Evolutionary conservation across 1,139 yeast species (phyloP).

Genomic region (Yamadazyma songkhlaensis): DNA sequence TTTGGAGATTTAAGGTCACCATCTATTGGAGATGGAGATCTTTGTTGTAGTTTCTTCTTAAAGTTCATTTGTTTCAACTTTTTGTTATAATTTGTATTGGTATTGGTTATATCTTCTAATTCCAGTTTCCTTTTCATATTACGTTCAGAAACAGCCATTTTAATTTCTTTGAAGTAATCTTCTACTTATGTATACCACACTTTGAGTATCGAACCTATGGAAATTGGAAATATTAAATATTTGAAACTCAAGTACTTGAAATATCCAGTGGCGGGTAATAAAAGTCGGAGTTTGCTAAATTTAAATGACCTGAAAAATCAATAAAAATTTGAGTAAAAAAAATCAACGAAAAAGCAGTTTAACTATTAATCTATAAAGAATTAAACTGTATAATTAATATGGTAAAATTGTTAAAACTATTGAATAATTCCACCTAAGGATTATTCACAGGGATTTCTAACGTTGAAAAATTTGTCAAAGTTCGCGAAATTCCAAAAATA

Average conservation of each 20-base stretch:
- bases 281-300: background rate
- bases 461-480: constrained; percentile 6
- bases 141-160: constrained; percentile 17
- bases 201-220: too few species aligned
- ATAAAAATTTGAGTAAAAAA: too few species aligned
- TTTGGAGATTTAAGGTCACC: constrained; percentile 2
- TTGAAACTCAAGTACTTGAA: too few species aligned
- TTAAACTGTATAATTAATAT: background rate
- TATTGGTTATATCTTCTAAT: constrained; percentile 36
- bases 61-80: constrained; percentile 11
- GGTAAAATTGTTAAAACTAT: background rate
- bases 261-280: constrained; percentile 4
- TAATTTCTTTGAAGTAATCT: too few species aligned
- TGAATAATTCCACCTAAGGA: constrained; percentile 10
- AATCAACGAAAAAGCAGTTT: background rate
- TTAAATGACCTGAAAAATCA: background rate
- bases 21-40: constrained; percentile 27
- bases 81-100: constrained; percentile 18
- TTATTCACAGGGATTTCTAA: constrained; percentile 4
- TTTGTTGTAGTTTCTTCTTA: constrained; percentile 16
- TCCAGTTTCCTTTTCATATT: constrained; percentile 31
- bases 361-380: background rate
- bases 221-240: too few species aligned
- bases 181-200: too few species aligned
- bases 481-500: constrained; percentile 7